A percentile compares a stretch with the other conserved stretches of the same genome.
Conservation (phyloP, 495 filamentous ascomycete species). For the Acidomyces sp. region DNA sequence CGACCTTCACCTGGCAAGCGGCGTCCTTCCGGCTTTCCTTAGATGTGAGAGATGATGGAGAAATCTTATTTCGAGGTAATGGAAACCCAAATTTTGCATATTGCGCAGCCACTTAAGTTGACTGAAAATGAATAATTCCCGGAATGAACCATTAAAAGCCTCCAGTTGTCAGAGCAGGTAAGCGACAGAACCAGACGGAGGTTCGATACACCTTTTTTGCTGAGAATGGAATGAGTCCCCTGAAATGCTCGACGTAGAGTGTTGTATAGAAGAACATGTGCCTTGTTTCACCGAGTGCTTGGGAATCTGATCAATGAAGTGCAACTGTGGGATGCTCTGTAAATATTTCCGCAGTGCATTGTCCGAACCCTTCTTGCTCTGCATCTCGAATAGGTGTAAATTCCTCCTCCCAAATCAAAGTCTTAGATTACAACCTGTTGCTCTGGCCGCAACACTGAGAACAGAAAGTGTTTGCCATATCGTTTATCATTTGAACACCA, state of each 20-base stretch:
- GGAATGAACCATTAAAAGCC: slow-evolving; percentile 10
- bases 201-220: not conserved
- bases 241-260: slow-evolving; percentile 6
- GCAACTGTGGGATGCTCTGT: not conserved
- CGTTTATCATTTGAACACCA: not conserved
- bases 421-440: not conserved
- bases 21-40: slow-evolving; percentile 1
- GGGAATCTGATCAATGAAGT: slow-evolving; percentile 1
- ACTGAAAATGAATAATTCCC: not conserved
- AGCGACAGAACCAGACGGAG: slow-evolving; percentile 14
- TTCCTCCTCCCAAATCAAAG: too few species aligned
- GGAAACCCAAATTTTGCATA: slow-evolving; percentile 10
- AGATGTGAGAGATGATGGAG: not conserved
- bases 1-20: slow-evolving; percentile 12
- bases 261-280: slow-evolving; percentile 2
- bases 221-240: slow-evolving; percentile 1
- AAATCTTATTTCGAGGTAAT: slow-evolving; percentile 7
- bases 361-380: not conserved
- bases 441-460: not conserved
- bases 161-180: slow-evolving; percentile 5
- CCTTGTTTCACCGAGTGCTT: slow-evolving; percentile 6
- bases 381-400: slow-evolving; percentile 1
- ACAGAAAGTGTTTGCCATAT: not conserved
- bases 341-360: not conserved
- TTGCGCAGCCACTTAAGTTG: not conserved